Evolutionary conservation across 768 basidiomycete genomes (phyloP).

Genomic region (Trametes sanguinea): DNA sequence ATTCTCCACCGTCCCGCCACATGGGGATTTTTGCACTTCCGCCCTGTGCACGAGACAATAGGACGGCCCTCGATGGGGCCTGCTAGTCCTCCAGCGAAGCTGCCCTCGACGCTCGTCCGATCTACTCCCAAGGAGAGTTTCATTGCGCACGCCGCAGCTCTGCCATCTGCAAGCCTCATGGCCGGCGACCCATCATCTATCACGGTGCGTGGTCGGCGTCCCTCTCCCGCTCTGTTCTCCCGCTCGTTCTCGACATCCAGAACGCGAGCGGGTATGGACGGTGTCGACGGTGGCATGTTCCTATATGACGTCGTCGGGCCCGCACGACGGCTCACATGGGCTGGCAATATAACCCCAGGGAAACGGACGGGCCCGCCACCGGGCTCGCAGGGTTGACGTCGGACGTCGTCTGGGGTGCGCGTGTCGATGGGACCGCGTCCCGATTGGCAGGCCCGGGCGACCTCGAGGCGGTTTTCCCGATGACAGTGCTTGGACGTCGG

Average conservation of each 20-base stretch:
- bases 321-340: conserved; percentile 4
- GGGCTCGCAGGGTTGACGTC: conserved; percentile 9
- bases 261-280: neutral
- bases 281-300: neutral
- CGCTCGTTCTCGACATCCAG: neutral
- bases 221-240: neutral
- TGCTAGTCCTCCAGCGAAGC: neutral
- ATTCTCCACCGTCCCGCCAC: too few species aligned
- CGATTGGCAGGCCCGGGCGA: neutral
- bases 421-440: neutral
- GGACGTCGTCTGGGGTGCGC: neutral
- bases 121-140: neutral
- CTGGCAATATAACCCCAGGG: conserved; percentile 17
- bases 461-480: neutral
- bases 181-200: neutral
- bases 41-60: too few species aligned
- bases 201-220: neutral
- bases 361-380: conserved; percentile 4
- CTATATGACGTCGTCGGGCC: conserved; percentile 12
- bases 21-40: too few species aligned
- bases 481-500: neutral
- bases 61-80: too few species aligned
- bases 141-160: neutral
- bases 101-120: neutral
- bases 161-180: neutral